Evolutionary conservation across 352 stramenopile species (phyloP), one percentile per base, ranked within the genome.

Genomic region (Pythium diclinum): DNA sequence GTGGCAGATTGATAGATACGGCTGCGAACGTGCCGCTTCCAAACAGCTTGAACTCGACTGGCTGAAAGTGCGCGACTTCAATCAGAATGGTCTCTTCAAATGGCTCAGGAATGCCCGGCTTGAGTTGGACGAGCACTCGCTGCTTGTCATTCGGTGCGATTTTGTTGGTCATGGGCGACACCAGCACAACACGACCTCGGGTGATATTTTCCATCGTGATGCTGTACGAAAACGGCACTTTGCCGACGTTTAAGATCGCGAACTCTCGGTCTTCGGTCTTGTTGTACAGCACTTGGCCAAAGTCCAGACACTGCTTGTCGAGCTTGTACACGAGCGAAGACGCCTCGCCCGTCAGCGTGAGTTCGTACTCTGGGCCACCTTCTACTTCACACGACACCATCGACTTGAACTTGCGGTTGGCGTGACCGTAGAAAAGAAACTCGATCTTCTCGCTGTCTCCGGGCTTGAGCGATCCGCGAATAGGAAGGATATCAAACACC

Each of bases 401-500:
- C 33, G 77, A 92, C 59, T 87, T 88, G 62, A 98, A 96, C 54
- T 95, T 96, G 6, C 87, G 76, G 56, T 98, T 98, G 8, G 84
- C 78, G 61, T 98, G 94, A 3, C 91, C 94, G 55, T 96, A 98
- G 69, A 96, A 98, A 3, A 96, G 73, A 65, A 98, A 97, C 48
- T 98, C 95, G 54, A 98, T 76, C 21, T 85, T 79, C 58, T 98
- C 94, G 28, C 69, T 89, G 67, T 98, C 91, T n/a, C 78, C 84
- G 6, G 95, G 92, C 33, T 79, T 75, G 1, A 98, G 70, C 0
- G 75, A 34, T 0, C 89, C 94, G 7, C 91, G 83, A 30, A 98
- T 97, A 3, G 95, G 95, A 3, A 98, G 65, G 33, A 98, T 97
- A 59, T 98, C 95, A 67, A 98, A 98, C 13, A 98, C 90, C 69